phyloP scores from a whole-genome alignment of 306 rosid species.

The Parietaria judaica region DNA sequence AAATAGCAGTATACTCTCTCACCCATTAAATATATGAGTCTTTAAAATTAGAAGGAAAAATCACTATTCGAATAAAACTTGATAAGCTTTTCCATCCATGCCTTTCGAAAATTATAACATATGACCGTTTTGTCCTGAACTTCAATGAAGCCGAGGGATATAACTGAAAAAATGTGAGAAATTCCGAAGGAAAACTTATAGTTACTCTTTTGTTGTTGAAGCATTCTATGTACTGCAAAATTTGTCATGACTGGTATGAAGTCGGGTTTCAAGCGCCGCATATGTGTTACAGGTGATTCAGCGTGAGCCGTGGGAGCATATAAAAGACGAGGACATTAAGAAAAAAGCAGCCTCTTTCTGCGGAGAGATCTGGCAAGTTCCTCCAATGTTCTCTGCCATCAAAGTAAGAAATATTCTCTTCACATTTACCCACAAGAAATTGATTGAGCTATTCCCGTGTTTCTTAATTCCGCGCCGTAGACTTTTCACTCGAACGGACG shows the following conservation, averaged over 20 bases:
- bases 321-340: conserved; percentile 80
- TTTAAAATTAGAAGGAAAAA: no score
- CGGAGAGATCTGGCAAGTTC: conserved; percentile 99
- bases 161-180: no score
- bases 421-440: background rate
- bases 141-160: no score
- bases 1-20: no score
- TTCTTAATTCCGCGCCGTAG: background rate
- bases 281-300: conserved; percentile 64
- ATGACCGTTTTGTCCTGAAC: background rate
- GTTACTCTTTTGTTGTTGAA: background rate
- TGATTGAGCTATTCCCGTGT: background rate
- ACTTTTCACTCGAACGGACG: background rate
- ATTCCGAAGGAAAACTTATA: no score
- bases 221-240: background rate
- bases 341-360: conserved; percentile 59
- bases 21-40: no score
- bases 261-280: conserved; percentile 1
- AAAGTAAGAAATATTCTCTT: conserved; percentile 48
- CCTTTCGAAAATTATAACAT: no score
- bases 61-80: no score
- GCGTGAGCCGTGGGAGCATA: conserved; percentile 99
- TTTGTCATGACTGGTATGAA: background rate
- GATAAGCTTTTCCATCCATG: no score
- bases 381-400: conserved; percentile 98